phyloP scores from a whole-genome alignment of 2,329 filamentous ascomycete species.

The Calonectria leucothoes region DNA sequence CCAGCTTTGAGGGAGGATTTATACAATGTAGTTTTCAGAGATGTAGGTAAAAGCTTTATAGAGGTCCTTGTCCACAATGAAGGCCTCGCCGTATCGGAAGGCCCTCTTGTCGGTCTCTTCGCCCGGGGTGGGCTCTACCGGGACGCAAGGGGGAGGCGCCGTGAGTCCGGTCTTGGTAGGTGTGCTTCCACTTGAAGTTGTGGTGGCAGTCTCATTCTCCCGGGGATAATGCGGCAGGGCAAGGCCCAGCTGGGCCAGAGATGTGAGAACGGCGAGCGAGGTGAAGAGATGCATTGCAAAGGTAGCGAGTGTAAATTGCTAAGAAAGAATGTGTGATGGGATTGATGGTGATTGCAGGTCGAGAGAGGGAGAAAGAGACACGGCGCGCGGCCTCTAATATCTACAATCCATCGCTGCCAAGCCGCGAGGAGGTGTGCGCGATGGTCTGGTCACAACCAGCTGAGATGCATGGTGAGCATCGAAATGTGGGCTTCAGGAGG shows the following conservation, averaged over 20 bases:
- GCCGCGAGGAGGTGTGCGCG: not conserved
- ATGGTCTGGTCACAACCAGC: not conserved
- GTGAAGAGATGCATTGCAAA: not conserved
- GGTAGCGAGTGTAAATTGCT: not conserved
- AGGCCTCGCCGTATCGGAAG: not conserved
- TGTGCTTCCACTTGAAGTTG: not conserved
- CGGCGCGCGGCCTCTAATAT: too few species aligned
- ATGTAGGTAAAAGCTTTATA: not conserved
- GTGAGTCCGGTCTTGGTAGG: not conserved
- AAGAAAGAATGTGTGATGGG: too few species aligned
- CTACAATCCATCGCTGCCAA: not conserved
- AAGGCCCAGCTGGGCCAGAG: not conserved
- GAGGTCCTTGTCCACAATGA: constrained; percentile 1
- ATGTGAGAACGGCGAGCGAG: not conserved
- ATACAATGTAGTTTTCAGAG: not conserved
- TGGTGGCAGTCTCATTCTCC: not conserved
- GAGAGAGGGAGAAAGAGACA: not conserved
- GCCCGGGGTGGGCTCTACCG: not conserved
- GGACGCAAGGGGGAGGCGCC: not conserved
- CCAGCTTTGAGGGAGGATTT: too few species aligned
- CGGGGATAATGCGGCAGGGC: not conserved
- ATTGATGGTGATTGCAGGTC: not conserved
- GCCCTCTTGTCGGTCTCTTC: not conserved
- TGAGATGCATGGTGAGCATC: not conserved
- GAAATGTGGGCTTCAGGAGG: not conserved